Evolutionary conservation across 805 yeast genomes (phyloP).

Genomic region (Kuraishia ogatae): DNA sequence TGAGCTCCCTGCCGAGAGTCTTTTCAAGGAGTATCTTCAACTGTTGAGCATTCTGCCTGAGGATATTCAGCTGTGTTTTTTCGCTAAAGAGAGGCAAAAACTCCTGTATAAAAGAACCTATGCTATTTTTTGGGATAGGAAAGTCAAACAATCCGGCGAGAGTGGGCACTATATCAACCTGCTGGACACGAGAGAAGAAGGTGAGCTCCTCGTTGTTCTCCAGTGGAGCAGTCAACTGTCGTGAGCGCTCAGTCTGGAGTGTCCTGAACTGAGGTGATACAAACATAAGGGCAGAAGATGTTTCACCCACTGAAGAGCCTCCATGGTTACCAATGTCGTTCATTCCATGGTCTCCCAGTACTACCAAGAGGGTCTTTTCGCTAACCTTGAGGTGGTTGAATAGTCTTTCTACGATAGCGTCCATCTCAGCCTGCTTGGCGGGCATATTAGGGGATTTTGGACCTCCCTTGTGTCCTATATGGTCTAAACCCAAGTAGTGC

Average conservation of each 20-base stretch:
- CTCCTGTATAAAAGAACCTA: conserved; percentile 62
- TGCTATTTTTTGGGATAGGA: conserved; percentile 61
- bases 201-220: conserved; percentile 32
- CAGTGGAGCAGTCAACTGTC: conserved; percentile 26
- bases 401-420: conserved; percentile 45
- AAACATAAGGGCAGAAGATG: conserved; percentile 73
- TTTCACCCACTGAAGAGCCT: conserved; percentile 89
- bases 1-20: conserved; percentile 8
- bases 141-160: conserved; percentile 50
- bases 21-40: conserved; percentile 38
- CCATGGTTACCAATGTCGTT: conserved; percentile 95
- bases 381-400: conserved; percentile 20
- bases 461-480: conserved; percentile 97
- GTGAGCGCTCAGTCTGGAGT: conserved; percentile 6
- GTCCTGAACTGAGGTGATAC: conserved; percentile 51
- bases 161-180: conserved; percentile 70
- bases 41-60: conserved; percentile 52
- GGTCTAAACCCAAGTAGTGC: conserved; percentile 92
- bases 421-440: conserved; percentile 82
- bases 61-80: conserved; percentile 23
- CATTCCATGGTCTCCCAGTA: conserved; percentile 96
- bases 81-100: conserved; percentile 44
- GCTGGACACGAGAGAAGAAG: conserved; percentile 48
- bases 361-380: conserved; percentile 51
- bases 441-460: conserved; percentile 77